phyloP scores from a whole-genome alignment of 345 rosid species.

The Microcos paniculata region DNA sequence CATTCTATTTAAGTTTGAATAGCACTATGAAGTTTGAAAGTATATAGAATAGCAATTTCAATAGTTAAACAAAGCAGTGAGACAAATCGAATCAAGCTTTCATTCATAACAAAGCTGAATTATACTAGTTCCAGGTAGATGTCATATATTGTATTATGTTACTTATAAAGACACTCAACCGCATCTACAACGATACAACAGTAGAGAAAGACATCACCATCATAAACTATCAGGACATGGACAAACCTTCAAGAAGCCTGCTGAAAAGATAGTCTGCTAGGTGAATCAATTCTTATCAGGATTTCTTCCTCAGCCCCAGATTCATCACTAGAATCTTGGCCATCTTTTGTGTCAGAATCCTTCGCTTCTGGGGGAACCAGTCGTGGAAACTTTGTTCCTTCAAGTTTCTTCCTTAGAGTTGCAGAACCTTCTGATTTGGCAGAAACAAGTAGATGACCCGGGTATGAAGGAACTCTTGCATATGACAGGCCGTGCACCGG shows the following conservation, averaged over 20 bases:
- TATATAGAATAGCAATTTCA: too few relatives aligned
- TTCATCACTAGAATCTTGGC: conserved; percentile 57
- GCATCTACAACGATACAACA: background rate
- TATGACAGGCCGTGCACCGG: conserved; percentile 40
- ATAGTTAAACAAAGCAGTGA: background rate
- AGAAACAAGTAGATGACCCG: conserved; percentile 33
- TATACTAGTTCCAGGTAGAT: background rate
- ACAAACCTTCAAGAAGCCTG: conserved; percentile 32
- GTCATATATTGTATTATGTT: background rate
- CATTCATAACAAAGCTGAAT: background rate
- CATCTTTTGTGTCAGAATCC: background rate
- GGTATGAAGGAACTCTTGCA: conserved; percentile 34
- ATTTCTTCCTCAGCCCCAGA: conserved; percentile 57
- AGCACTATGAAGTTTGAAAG: background rate
- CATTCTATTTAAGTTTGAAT: background rate
- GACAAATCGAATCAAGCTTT: background rate
- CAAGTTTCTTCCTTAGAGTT: conserved; percentile 30
- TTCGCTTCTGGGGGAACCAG: conserved; percentile 41
- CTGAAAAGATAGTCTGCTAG: conserved; percentile 63
- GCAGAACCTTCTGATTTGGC: conserved; percentile 61
- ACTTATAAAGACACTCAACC: background rate
- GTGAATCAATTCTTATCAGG: conserved; percentile 73
- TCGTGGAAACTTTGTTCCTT: conserved; percentile 21
- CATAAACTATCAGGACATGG: background rate
- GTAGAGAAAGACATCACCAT: background rate